phyloP scores from a whole-genome alignment of 352 stramenopile genomes.

The Pythium folliculosum region DNA sequence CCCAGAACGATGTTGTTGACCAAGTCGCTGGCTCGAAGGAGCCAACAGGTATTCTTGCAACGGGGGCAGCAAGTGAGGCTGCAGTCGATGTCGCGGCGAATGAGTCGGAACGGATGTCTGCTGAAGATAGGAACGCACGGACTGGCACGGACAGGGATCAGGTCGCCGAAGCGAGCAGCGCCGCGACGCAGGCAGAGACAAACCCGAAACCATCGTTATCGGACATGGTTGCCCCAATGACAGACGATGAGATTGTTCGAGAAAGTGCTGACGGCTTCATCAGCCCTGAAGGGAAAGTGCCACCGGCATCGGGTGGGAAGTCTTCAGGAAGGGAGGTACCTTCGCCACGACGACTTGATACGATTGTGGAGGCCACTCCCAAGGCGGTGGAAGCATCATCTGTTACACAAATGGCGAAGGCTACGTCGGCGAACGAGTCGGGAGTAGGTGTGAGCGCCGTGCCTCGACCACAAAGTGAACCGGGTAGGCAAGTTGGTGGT shows the following conservation, averaged over 20 bases:
- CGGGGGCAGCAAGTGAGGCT: not conserved
- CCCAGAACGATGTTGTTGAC: not conserved
- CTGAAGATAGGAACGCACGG: slow-evolving; percentile 9
- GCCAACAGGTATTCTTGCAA: not conserved
- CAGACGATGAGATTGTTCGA: slow-evolving; percentile 53
- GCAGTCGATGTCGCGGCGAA: not conserved
- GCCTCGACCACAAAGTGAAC: not conserved
- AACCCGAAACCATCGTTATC: slow-evolving; percentile 29
- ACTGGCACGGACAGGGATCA: not conserved
- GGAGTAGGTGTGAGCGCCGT: not conserved
- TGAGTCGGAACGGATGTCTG: slow-evolving; percentile 10
- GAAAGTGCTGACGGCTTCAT: slow-evolving; percentile 45
- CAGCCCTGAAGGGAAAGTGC: slow-evolving; percentile 29
- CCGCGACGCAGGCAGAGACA: not conserved
- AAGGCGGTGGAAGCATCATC: not conserved
- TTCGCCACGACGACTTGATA: not conserved
- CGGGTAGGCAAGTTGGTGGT: not conserved
- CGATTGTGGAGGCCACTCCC: not conserved
- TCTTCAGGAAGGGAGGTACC: slow-evolving; percentile 8
- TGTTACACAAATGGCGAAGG: not conserved
- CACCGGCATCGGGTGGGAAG: slow-evolving; percentile 1
- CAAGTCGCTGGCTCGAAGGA: not conserved
- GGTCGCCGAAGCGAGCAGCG: not conserved
- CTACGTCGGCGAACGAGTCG: not conserved
- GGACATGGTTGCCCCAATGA: slow-evolving; percentile 11